phyloP scores from a whole-genome alignment of 257 asterid species.

The Agastache rugosa region DNA sequence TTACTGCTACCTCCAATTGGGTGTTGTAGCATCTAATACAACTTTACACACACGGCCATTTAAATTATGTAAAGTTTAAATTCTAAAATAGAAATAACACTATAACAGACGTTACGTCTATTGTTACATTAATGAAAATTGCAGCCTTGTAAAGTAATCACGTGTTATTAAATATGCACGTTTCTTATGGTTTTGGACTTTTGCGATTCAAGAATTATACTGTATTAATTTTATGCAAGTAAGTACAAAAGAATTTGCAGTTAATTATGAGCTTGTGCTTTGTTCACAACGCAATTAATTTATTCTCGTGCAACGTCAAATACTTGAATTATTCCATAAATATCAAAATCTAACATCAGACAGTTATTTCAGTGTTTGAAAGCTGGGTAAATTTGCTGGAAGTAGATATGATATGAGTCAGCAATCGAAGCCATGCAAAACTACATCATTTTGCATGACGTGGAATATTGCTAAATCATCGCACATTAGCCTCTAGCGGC shows the following conservation, averaged over 20 bases:
- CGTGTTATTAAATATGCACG: slow-evolving; percentile 14
- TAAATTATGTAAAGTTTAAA: neutral
- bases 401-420: too few species aligned
- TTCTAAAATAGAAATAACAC: neutral
- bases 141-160: slow-evolving; percentile 20
- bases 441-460: neutral
- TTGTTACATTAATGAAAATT: neutral
- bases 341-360: too few species aligned
- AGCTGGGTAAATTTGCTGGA: too few species aligned
- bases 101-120: slow-evolving; percentile 1
- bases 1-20: neutral
- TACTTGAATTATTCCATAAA: too few species aligned
- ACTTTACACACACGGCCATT: neutral
- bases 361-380: too few species aligned
- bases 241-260: too few species aligned
- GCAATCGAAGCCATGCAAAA: too few species aligned
- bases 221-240: neutral
- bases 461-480: neutral
- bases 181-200: neutral
- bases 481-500: neutral
- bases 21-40: neutral
- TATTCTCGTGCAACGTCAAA: too few species aligned
- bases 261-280: too few species aligned
- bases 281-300: too few species aligned
- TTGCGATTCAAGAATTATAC: neutral